These are phyloP conservation scores for Scheffersomyces spartinae DNA, from an alignment of 805 yeast species.

Conservation along the genomic window DNA sequence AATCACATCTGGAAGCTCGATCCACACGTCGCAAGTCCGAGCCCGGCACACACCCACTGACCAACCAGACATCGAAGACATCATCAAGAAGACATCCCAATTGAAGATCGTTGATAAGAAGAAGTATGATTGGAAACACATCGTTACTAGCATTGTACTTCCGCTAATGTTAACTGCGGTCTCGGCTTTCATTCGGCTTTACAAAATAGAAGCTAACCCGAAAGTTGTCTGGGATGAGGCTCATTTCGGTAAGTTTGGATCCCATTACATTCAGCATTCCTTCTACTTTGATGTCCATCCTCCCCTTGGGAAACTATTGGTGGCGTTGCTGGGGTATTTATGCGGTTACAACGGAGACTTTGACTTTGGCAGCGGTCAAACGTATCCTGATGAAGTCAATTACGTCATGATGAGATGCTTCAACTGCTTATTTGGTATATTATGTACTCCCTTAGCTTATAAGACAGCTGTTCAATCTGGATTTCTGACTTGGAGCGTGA, in stretches of 20 bases:
- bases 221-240: conserved; percentile 86
- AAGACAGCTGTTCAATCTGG: conserved; percentile 54
- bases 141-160: conserved; percentile 1
- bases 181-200: conserved; percentile 45
- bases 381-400: conserved; percentile 51
- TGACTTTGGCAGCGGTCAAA: conserved; percentile 56
- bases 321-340: conserved; percentile 65
- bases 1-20: too few species aligned
- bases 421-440: conserved; percentile 56
- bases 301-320: conserved; percentile 72
- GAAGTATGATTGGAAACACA: conserved; percentile 6
- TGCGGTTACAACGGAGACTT: conserved; percentile 81
- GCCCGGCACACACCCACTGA: too few species aligned
- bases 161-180: conserved; percentile 16
- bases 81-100: conserved; percentile 7
- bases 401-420: conserved; percentile 58
- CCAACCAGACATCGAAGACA: conserved; percentile 6
- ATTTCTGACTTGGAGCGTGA: conserved; percentile 36
- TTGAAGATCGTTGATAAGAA: conserved; percentile 6
- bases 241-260: conserved; percentile 80
- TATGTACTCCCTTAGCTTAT: conserved; percentile 62
- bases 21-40: too few species aligned
- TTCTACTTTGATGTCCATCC: conserved; percentile 85
- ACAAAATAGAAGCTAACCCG: conserved; percentile 43
- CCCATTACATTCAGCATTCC: conserved; percentile 66